Percentiles rank a stretch among this genome's conserved stretches.
Evolutionary conservation across 441 rosid species (phyloP).

Genomic region (Bruguiera hainesii): DNA sequence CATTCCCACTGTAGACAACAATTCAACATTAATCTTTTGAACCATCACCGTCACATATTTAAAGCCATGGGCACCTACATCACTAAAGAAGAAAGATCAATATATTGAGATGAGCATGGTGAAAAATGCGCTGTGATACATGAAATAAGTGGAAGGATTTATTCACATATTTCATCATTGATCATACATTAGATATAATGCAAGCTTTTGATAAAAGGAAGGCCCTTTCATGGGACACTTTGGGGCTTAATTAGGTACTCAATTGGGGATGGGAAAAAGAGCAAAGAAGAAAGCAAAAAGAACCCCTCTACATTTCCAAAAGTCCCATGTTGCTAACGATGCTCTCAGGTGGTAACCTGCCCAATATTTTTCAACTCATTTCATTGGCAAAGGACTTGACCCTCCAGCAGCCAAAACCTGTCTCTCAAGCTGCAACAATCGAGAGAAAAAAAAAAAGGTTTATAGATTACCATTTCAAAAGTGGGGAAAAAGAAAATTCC

Average conservation of each 20-base stretch:
- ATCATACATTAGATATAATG: constrained; percentile 23
- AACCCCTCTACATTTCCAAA: constrained; percentile 19
- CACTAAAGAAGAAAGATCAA: too few relatives aligned
- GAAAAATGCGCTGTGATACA: too few relatives aligned
- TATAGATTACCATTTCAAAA: neutral
- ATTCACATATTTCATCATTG: constrained; percentile 36
- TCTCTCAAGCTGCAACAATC: constrained; percentile 46
- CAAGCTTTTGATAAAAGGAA: constrained; percentile 26
- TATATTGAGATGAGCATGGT: too few relatives aligned
- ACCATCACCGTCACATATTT: too few relatives aligned
- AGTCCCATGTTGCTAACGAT: constrained; percentile 6
- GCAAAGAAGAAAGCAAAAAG: too few relatives aligned
- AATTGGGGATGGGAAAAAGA: neutral
- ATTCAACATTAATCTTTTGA: too few relatives aligned
- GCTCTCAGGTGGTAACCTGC: neutral
- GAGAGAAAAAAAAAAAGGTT: neutral
- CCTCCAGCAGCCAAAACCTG: constrained; percentile 53
- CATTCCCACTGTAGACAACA: too few relatives aligned
- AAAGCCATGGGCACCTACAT: too few relatives aligned
- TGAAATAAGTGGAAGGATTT: constrained; percentile 16
- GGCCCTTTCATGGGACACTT: constrained; percentile 10
- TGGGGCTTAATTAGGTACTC: constrained; percentile 7
- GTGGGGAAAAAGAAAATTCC: neutral
- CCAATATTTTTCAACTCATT: constrained; percentile 10
- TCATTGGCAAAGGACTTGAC: constrained; percentile 30